Percentiles rank a stretch among this genome's conserved stretches.
Evolutionary conservation across 1,139 yeast species (phyloP).

Genomic region (Taiozyma onychis): DNA sequence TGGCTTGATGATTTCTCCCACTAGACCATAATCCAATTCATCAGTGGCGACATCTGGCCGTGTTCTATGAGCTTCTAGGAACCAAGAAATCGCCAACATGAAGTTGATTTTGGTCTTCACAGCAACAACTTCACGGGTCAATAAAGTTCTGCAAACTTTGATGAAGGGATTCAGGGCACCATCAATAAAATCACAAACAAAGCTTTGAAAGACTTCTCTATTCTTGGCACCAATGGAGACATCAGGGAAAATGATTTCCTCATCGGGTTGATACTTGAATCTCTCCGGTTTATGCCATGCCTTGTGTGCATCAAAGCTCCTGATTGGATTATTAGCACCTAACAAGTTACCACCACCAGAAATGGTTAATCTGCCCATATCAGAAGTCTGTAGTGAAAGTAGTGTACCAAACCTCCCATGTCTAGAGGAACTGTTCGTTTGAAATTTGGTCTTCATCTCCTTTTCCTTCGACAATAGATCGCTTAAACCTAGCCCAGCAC

Average conservation of each 20-base stretch:
- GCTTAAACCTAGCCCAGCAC: constrained; percentile 33
- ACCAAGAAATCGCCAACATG: constrained; percentile 69
- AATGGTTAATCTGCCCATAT: constrained; percentile 55
- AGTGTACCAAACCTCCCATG: constrained; percentile 92
- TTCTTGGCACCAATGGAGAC: constrained; percentile 28
- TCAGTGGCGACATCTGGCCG: constrained; percentile 20
- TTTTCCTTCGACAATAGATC: constrained; percentile 56
- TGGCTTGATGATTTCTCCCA: constrained; percentile 65
- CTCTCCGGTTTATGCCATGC: constrained; percentile 50
- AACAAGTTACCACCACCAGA: constrained; percentile 71
- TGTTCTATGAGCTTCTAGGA: constrained; percentile 39
- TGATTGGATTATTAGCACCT: constrained; percentile 43
- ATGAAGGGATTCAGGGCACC: constrained; percentile 72
- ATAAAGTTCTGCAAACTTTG: constrained; percentile 25
- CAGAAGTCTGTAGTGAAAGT: constrained; percentile 58
- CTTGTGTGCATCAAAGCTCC: constrained; percentile 60
- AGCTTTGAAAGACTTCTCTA: constrained; percentile 35
- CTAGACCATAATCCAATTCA: constrained; percentile 47
- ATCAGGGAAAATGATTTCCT: constrained; percentile 31
- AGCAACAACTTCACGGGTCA: constrained; percentile 42
- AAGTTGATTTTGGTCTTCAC: constrained; percentile 37
- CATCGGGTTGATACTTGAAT: constrained; percentile 43
- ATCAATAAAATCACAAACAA: constrained; percentile 57
- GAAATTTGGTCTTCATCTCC: constrained; percentile 43
- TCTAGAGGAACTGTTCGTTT: constrained; percentile 56